phyloP scores from a whole-genome alignment of 2,329 filamentous ascomycete genomes.

The Sporothrix pallida region DNA sequence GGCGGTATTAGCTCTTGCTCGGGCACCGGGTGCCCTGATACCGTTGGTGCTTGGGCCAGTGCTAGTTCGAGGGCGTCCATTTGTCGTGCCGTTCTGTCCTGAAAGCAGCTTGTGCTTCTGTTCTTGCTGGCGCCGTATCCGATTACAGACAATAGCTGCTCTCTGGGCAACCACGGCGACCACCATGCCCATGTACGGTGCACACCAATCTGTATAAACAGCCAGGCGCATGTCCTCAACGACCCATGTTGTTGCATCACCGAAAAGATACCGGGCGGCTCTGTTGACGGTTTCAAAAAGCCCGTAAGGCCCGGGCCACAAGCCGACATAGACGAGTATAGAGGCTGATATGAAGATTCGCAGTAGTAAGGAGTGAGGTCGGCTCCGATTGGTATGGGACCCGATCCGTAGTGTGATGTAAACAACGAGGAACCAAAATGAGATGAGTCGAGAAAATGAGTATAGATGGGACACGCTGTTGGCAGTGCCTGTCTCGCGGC shows the following conservation, averaged over 20 bases:
- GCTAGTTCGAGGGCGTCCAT: not conserved
- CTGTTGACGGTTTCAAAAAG: slow-evolving; percentile 25
- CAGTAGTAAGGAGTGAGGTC: slow-evolving; percentile 37
- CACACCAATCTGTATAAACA: slow-evolving; percentile 30
- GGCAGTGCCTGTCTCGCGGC: slow-evolving; percentile 47
- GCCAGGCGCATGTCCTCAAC: slow-evolving; percentile 24
- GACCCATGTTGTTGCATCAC: slow-evolving; percentile 16
- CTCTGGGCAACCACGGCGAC: slow-evolving; percentile 32
- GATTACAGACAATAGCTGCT: slow-evolving; percentile 14
- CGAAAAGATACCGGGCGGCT: not conserved
- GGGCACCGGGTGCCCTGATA: too few species aligned
- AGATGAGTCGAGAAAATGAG: slow-evolving; percentile 60
- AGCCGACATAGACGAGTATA: slow-evolving; percentile 30
- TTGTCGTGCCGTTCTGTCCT: not conserved
- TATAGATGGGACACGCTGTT: slow-evolving; percentile 60
- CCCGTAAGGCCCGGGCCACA: slow-evolving; percentile 14
- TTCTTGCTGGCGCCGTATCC: slow-evolving; percentile 17
- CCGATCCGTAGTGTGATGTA: slow-evolving; percentile 57
- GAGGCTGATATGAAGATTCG: slow-evolving; percentile 1
- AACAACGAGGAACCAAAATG: slow-evolving; percentile 67
- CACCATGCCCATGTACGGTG: slow-evolving; percentile 34
- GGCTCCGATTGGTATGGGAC: slow-evolving; percentile 50
- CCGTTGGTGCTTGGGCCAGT: slow-evolving; percentile 4
- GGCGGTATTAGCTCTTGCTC: not conserved
- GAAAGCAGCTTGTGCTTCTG: not conserved